Percentiles rank a stretch among this genome's conserved stretches.
These are phyloP conservation scores for Syzygium oleosum DNA, from an alignment of 345 rosid species.

Conservation along the genomic window DNA sequence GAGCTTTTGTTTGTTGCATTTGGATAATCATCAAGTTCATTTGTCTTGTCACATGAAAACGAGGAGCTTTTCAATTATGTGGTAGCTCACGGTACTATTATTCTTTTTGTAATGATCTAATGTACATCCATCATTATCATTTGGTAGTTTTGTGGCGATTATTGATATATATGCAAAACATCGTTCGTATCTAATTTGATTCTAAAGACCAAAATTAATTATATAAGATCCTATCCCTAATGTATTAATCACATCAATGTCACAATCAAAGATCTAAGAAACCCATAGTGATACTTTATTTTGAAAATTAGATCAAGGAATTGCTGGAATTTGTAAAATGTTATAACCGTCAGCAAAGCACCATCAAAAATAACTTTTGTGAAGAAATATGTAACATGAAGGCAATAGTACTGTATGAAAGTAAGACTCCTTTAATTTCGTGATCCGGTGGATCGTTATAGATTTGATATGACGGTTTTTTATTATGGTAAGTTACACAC, in stretches of 20 bases:
- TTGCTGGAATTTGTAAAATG: neutral
- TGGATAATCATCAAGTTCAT: neutral
- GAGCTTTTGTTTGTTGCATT: neutral
- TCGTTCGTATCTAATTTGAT: neutral
- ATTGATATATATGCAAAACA: neutral
- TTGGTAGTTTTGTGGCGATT: neutral
- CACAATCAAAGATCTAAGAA: neutral
- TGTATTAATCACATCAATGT: neutral
- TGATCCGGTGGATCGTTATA: neutral
- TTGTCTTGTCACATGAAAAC: neutral
- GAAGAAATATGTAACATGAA: neutral
- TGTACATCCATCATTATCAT: neutral
- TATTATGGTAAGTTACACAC: neutral
- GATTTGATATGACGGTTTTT: neutral
- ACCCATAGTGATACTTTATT: neutral
- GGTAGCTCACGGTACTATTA: neutral
- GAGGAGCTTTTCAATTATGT: neutral
- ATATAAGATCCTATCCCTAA: neutral
- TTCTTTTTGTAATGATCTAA: neutral
- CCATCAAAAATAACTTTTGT: neutral
- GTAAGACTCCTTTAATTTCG: neutral
- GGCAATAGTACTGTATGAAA: neutral
- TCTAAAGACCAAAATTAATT: neutral
- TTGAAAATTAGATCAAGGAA: neutral
- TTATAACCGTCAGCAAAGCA: rapidly evolving